Evolutionary conservation across 192 early-diverging fungal genomes (phyloP).

Genomic region (Chytriomyces confervae): DNA sequence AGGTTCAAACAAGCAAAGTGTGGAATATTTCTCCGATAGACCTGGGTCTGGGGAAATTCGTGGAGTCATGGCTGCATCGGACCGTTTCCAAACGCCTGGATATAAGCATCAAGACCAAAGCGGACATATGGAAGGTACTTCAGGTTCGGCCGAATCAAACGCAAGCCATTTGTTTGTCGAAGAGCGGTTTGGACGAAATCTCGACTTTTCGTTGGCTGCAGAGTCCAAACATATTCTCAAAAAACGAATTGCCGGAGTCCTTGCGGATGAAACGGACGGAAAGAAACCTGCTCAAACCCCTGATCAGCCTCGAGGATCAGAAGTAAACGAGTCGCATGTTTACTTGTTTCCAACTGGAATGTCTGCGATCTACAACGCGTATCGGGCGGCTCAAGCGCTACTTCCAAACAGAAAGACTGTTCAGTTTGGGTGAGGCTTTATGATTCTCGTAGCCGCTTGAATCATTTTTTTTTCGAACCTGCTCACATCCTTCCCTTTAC

Average conservation of each 20-base stretch:
- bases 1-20: constrained; percentile 53
- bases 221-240: constrained; percentile 76
- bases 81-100: constrained; percentile 30
- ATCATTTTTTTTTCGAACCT: neutral
- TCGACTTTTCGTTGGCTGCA: constrained; percentile 70
- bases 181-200: constrained; percentile 92
- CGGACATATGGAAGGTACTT: neutral
- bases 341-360: constrained; percentile 90
- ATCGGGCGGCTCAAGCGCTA: constrained; percentile 62
- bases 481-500: constrained; percentile 11
- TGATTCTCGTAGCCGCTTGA: neutral
- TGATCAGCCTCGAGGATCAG: constrained; percentile 32
- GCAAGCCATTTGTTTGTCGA: constrained; percentile 75
- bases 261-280: constrained; percentile 47
- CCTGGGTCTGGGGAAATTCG: constrained; percentile 38
- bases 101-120: neutral
- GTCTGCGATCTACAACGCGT: constrained; percentile 91
- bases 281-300: too few species aligned
- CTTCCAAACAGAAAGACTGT: constrained; percentile 68
- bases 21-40: constrained; percentile 35
- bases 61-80: constrained; percentile 14
- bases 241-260: constrained; percentile 84
- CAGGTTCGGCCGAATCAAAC: neutral
- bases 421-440: constrained; percentile 78
- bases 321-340: constrained; percentile 75